Conservation (phyloP, 2,329 filamentous ascomycete genomes). For the Colletotrichum endophyticum region DNA sequence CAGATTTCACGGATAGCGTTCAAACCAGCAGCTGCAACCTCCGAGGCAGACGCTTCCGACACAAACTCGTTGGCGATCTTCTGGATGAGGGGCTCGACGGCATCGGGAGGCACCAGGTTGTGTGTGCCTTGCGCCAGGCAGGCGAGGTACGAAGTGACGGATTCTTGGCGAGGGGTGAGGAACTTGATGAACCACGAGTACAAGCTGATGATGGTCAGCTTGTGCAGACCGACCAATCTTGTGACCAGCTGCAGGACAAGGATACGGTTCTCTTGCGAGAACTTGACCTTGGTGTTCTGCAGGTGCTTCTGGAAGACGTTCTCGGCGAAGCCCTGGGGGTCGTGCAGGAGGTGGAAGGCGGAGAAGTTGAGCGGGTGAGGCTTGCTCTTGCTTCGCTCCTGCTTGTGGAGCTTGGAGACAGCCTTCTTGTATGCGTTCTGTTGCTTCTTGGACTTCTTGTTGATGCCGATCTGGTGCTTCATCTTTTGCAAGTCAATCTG, state of each 20-base stretch:
- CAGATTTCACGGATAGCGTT: slow-evolving; percentile 97
- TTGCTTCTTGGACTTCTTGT: slow-evolving; percentile 95
- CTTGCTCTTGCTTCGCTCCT: slow-evolving; percentile 86
- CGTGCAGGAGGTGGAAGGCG: slow-evolving; percentile 89
- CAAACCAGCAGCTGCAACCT: slow-evolving; percentile 89
- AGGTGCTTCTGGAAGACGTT: slow-evolving; percentile 89
- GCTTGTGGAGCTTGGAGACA: slow-evolving; percentile 78
- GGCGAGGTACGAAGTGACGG: slow-evolving; percentile 91
- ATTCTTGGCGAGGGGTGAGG: slow-evolving; percentile 85
- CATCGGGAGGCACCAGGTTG: slow-evolving; percentile 89
- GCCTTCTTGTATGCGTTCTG: slow-evolving; percentile 80
- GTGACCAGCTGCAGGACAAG: slow-evolving; percentile 91
- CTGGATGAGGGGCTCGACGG: slow-evolving; percentile 84
- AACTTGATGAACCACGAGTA: slow-evolving; percentile 98
- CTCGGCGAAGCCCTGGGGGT: slow-evolving; percentile 94
- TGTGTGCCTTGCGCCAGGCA: slow-evolving; percentile 92
- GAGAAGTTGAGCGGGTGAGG: slow-evolving; percentile 95
- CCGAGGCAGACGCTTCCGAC: slow-evolving; percentile 87
- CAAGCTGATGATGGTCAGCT: slow-evolving; percentile 85
- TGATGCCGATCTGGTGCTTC: slow-evolving; percentile 86
- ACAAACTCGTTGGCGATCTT: slow-evolving; percentile 99
- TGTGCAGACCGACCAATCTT: slow-evolving; percentile 88
- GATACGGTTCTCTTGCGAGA: slow-evolving; percentile 87
- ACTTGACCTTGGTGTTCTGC: slow-evolving; percentile 82
- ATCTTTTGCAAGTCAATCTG: slow-evolving; percentile 79